A percentile compares a stretch with the other conserved stretches of the same genome.
Conservation (phyloP, 192 early-diverging fungal genomes). For the Lunasporangiospora selenospora region DNA sequence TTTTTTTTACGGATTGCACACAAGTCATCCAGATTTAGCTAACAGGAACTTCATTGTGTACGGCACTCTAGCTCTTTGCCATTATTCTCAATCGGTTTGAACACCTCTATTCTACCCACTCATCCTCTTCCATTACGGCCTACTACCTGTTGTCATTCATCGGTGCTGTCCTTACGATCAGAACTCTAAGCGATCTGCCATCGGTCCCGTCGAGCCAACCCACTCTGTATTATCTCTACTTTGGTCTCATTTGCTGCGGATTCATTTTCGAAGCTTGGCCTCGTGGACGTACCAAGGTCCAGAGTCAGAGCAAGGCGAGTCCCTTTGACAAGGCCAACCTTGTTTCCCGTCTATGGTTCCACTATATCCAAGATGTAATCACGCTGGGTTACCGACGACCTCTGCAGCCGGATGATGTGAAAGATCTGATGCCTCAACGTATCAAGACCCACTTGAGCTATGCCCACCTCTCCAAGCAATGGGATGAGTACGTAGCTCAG, state of each 20-base stretch:
- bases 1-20: too few relatives aligned
- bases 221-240: background rate
- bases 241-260: conserved; percentile 5
- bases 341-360: conserved; percentile 26
- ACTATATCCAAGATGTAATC: conserved; percentile 39
- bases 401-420: conserved; percentile 7
- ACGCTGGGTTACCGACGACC: conserved; percentile 22
- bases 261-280: conserved; percentile 26
- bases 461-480: too few relatives aligned
- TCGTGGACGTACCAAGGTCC: conserved; percentile 16
- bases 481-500: conserved; percentile 12
- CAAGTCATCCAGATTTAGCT: too few relatives aligned
- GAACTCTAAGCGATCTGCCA: background rate
- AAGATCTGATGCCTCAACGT: conserved; percentile 22
- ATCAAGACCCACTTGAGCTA: conserved; percentile 21
- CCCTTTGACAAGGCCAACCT: conserved; percentile 38
- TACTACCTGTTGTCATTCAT: conserved; percentile 13
- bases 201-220: background rate
- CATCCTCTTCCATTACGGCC: conserved; percentile 19
- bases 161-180: background rate
- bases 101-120: conserved; percentile 16
- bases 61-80: conserved; percentile 18
- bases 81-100: conserved; percentile 23
- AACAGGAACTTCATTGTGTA: too few relatives aligned
- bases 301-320: conserved; percentile 11